Conservation (phyloP, 805 yeast genomes). For the Yamadazyma endophytica region DNA sequence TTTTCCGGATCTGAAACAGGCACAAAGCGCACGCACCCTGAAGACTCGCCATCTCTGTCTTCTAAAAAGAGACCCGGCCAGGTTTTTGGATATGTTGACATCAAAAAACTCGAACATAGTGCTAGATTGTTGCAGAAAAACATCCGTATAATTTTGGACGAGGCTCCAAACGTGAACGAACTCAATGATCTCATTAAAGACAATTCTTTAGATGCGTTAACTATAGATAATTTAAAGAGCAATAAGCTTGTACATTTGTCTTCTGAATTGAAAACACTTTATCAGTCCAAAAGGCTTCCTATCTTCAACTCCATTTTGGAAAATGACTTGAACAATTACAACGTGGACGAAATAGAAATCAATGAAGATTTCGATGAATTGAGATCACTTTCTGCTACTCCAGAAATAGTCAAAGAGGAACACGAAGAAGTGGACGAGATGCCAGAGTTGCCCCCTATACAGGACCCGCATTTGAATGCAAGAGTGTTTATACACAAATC, state of each 20-base stretch:
- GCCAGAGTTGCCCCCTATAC: slow-evolving; percentile 70
- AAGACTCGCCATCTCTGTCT: background rate
- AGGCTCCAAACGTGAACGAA: slow-evolving; percentile 52
- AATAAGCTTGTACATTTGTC: slow-evolving; percentile 57
- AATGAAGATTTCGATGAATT: slow-evolving; percentile 2
- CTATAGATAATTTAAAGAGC: slow-evolving; percentile 48
- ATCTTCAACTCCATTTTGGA: slow-evolving; percentile 40
- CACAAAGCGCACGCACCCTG: background rate
- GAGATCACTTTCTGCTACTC: background rate
- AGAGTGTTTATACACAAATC: slow-evolving; percentile 84
- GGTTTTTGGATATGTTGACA: slow-evolving; percentile 31
- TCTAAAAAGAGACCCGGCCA: no score
- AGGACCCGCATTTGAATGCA: slow-evolving; percentile 52
- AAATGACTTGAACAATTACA: slow-evolving; percentile 7
- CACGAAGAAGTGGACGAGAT: slow-evolving; percentile 9
- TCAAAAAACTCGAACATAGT: slow-evolving; percentile 37
- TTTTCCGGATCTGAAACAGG: no score
- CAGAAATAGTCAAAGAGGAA: slow-evolving; percentile 1
- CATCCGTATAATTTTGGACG: slow-evolving; percentile 45
- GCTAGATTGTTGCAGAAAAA: slow-evolving; percentile 46
- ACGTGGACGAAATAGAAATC: slow-evolving; percentile 5
- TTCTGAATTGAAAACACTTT: slow-evolving; percentile 51
- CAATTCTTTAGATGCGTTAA: slow-evolving; percentile 35
- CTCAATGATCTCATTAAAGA: slow-evolving; percentile 29
- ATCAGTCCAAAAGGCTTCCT: slow-evolving; percentile 44